Evolutionary conservation across 768 basidiomycete species (phyloP).

Genomic region (Hericium coralloides): DNA sequence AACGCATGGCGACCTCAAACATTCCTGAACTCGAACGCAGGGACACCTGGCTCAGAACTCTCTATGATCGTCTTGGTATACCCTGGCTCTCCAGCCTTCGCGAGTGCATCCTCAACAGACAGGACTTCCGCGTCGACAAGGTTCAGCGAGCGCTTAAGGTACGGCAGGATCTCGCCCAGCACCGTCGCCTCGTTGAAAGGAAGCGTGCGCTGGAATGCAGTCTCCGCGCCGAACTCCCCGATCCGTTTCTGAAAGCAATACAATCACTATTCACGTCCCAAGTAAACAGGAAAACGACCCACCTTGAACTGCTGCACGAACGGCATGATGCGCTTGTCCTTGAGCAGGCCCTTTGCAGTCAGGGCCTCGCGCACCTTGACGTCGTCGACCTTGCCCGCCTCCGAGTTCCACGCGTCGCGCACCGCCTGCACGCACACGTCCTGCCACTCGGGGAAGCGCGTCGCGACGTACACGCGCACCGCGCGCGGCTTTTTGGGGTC

Average conservation of each 20-base stretch:
- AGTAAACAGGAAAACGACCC: conserved; percentile 13
- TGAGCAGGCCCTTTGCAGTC: conserved; percentile 69
- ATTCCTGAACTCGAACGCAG: conserved; percentile 85
- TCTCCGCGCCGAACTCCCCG: conserved; percentile 59
- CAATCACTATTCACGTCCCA: too few species aligned
- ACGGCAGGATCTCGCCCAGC: conserved; percentile 61
- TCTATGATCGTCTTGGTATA: conserved; percentile 69
- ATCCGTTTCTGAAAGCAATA: conserved; percentile 65
- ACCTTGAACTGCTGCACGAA: conserved; percentile 94
- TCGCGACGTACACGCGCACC: conserved; percentile 87
- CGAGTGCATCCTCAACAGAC: conserved; percentile 57
- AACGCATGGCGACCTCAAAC: conserved; percentile 25
- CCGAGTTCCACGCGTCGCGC: conserved; percentile 53
- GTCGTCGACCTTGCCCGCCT: conserved; percentile 69
- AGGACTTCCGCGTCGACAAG: conserved; percentile 64
- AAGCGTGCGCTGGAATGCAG: conserved; percentile 74
- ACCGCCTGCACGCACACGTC: conserved; percentile 70
- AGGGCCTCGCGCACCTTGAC: conserved; percentile 62
- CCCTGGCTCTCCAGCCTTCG: conserved; percentile 42
- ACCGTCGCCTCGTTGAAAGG: conserved; percentile 78
- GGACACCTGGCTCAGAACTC: conserved; percentile 78
- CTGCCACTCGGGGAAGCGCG: conserved; percentile 91
- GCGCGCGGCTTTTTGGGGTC: conserved; percentile 83
- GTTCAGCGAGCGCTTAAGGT: conserved; percentile 69
- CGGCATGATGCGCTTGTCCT: conserved; percentile 95